phyloP scores from a whole-genome alignment of 805 yeast species.

The Komagataella pastoris region DNA sequence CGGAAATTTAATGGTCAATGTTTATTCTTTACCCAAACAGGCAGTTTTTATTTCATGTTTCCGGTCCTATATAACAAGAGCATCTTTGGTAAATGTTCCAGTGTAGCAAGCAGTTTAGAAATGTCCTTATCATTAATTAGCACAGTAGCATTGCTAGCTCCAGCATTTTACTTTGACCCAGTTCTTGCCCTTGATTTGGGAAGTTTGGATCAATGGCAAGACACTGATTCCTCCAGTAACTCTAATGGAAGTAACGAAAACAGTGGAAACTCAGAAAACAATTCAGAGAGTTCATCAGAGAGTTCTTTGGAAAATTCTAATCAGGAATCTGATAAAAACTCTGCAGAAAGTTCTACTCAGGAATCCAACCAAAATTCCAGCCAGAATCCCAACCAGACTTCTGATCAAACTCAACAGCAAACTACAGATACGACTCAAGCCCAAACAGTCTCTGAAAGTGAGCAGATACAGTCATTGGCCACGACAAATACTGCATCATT shows the following conservation, averaged over 20 bases:
- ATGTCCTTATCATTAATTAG: not conserved
- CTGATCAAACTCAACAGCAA: not conserved
- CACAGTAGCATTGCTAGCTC: not conserved
- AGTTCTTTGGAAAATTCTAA: not conserved
- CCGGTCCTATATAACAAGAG: not conserved
- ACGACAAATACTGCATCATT: not conserved
- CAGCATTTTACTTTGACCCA: not conserved
- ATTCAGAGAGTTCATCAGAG: not conserved
- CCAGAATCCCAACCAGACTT: not conserved
- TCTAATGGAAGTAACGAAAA: not conserved
- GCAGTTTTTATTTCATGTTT: not conserved
- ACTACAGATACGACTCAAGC: not conserved
- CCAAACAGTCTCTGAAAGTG: not conserved
- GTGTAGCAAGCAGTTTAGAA: not conserved
- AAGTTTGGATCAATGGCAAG: not conserved
- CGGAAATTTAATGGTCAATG: not conserved
- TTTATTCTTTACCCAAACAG: not conserved
- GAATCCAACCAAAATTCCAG: not conserved
- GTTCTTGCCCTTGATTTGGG: not conserved
- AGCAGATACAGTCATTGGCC: not conserved
- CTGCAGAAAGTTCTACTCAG: not conserved
- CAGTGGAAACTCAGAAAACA: not conserved
- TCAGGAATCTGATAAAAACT: not conserved
- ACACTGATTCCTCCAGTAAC: not conserved
- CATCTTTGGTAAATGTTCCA: not conserved